Evolutionary conservation across 345 rosid genomes (phyloP), one percentile per base, ranked within the genome.

Genomic region (Gossypium stocksii): DNA sequence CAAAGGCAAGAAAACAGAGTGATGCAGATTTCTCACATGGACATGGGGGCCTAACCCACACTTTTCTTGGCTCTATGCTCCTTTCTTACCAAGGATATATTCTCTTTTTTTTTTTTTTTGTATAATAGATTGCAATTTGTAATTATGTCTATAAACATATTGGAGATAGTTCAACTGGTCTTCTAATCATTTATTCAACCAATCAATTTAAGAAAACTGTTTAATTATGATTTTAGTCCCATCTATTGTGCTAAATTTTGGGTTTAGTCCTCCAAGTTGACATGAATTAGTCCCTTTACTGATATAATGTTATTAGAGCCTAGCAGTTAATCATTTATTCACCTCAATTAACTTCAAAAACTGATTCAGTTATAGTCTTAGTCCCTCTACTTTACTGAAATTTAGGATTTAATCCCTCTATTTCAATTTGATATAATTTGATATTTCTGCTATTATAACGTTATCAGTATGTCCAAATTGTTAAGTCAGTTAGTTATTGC

Each of bases 31-130:
- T 49, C 72, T 68, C 58, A 25, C 72, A 27, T 56, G 74, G 64
- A 34, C 41, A 34, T 34, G 7, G 41, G 62, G 45, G 3, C 74
- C 51, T 45, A 2, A 38, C n/a, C 49, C 74, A 71, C 11, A 63
- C 13, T 71, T 63, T n/a, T 38, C 63, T 71, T 71, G 74, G 74
- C 63, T 25, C 59, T 51, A 69, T 69, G 57, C 72, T 68, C 19
- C 51, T 13, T 49, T 49, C 44, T 1, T 43, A 71, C 76, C 22
- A 44, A 22, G 23, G 67, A 46, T 25, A 23, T 60, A 73, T 73
- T 59, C 66, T 57, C 1, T 19, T 29, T 3, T 29, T 4, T 29
- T 29, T 3, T 4, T 29, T 29, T 34, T 57, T 71, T 54, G 19
- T 25, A 71, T 3, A 38, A 54, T 20, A 16, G 41, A 19, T 14